phyloP scores from a whole-genome alignment of 2,329 filamentous ascomycete species.

The Paramyrothecium sp. region DNA sequence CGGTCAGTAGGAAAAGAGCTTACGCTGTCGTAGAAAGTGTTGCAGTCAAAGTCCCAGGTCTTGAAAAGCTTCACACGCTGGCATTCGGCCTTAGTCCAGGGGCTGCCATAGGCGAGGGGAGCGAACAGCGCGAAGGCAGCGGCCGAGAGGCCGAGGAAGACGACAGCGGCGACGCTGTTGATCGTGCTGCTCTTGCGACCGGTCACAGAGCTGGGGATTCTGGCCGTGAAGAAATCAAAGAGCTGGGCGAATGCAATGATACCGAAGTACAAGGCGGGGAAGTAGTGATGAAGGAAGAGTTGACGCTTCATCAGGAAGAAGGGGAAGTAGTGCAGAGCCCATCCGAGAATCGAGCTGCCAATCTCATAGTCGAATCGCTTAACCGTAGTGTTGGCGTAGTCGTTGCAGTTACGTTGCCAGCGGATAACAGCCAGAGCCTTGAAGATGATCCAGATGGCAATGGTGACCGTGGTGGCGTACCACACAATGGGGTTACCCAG shows the following conservation, averaged over 20 bases:
- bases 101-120: conserved; percentile 87
- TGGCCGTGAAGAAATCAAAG: conserved; percentile 79
- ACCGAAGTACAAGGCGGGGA: conserved; percentile 94
- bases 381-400: conserved; percentile 80
- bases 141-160: conserved; percentile 72
- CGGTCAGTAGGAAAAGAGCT: conserved; percentile 43
- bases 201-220: conserved; percentile 64
- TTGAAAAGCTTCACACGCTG: conserved; percentile 81
- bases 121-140: conserved; percentile 81
- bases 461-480: conserved; percentile 81
- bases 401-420: conserved; percentile 90
- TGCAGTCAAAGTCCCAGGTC: conserved; percentile 98
- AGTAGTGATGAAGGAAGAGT: conserved; percentile 97
- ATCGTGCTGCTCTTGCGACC: conserved; percentile 66
- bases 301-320: conserved; percentile 98
- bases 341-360: conserved; percentile 84
- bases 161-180: conserved; percentile 70
- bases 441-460: conserved; percentile 76
- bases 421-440: conserved; percentile 85
- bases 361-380: conserved; percentile 98
- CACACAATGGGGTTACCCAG: conserved; percentile 93
- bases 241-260: conserved; percentile 86
- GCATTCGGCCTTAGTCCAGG: conserved; percentile 90
- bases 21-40: conserved; percentile 84
- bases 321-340: conserved; percentile 98